These are phyloP conservation scores for Pseudocercospora eumusae DNA, from an alignment of 2,329 filamentous ascomycete genomes.

Conservation along the genomic window DNA sequence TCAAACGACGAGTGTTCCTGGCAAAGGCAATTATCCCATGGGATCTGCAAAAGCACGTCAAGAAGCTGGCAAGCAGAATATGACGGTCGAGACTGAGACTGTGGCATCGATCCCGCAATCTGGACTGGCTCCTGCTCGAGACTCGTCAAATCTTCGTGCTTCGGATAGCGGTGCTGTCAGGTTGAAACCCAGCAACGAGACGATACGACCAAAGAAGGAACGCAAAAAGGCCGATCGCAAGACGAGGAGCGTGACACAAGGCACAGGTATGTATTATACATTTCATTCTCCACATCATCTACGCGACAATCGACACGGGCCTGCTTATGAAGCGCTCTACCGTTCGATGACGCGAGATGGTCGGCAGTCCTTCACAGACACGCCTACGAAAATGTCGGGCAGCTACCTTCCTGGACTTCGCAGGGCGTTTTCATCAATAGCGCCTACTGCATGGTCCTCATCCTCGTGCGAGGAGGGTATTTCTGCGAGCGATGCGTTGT, in stretches of 20 bases:
- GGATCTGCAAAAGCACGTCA: constrained; percentile 64
- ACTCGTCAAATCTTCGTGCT: constrained; percentile 60
- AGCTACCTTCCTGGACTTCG: constrained; percentile 5
- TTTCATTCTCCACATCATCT: constrained; percentile 20
- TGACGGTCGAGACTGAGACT: constrained; percentile 97
- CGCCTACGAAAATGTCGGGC: neutral
- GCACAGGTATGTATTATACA: constrained; percentile 64
- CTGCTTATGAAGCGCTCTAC: constrained; percentile 14
- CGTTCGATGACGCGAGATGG: constrained; percentile 1
- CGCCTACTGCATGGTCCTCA: constrained; percentile 4
- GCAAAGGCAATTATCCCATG: constrained; percentile 67
- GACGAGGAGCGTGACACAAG: constrained; percentile 67
- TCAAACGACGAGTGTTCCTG: constrained; percentile 49
- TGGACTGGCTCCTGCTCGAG: constrained; percentile 62
- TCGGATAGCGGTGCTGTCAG: constrained; percentile 72
- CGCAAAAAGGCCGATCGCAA: constrained; percentile 80
- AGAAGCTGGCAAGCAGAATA: constrained; percentile 77
- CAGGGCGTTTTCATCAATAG: constrained; percentile 6
- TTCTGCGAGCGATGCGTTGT: constrained; percentile 5
- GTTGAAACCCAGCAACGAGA: constrained; percentile 89
- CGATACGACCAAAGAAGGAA: constrained; percentile 90
- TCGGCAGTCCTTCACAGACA: neutral
- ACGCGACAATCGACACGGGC: constrained; percentile 4
- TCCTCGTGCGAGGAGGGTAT: constrained; percentile 4
- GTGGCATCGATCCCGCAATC: constrained; percentile 88